phyloP scores from a whole-genome alignment of 2,329 filamentous ascomycete species.

The Aspergillus melleus region DNA sequence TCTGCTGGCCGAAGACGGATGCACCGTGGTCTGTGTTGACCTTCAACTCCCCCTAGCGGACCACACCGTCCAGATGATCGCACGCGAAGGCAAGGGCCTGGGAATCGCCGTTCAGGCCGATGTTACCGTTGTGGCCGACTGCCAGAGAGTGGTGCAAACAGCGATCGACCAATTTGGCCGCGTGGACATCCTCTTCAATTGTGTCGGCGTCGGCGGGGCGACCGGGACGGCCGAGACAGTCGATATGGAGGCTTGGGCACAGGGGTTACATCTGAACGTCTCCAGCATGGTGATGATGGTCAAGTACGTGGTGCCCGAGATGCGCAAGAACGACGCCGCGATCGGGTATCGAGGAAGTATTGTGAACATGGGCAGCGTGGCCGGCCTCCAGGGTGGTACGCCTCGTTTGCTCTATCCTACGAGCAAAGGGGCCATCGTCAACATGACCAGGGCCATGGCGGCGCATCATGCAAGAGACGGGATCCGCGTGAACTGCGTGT shows the following conservation, averaged over 20 bases:
- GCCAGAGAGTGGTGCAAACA: slow-evolving; percentile 41
- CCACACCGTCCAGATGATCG: slow-evolving; percentile 56
- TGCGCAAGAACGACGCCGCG: slow-evolving; percentile 55
- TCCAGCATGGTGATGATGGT: slow-evolving; percentile 66
- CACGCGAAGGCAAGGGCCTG: slow-evolving; percentile 40
- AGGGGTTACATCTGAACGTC: slow-evolving; percentile 62
- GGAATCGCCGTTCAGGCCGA: slow-evolving; percentile 43
- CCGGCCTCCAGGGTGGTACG: slow-evolving; percentile 52
- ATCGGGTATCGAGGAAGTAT: slow-evolving; percentile 25
- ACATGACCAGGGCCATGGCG: slow-evolving; percentile 59
- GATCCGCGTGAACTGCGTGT: slow-evolving; percentile 58
- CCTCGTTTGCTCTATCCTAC: slow-evolving; percentile 56
- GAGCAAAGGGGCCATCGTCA: slow-evolving; percentile 55
- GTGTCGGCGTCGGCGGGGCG: slow-evolving; percentile 63
- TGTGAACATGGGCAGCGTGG: slow-evolving; percentile 63
- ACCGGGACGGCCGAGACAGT: slow-evolving; percentile 61
- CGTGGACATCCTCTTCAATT: slow-evolving; percentile 65
- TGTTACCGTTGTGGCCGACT: slow-evolving; percentile 57
- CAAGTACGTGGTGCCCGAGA: slow-evolving; percentile 61
- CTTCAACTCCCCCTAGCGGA: slow-evolving; percentile 51
- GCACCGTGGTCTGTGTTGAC: slow-evolving; percentile 61
- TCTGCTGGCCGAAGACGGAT: slow-evolving; percentile 60
- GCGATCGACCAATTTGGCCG: slow-evolving; percentile 52
- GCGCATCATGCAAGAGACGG: slow-evolving; percentile 53
- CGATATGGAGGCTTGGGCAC: slow-evolving; percentile 59